Evolutionary conservation across 495 filamentous ascomycete species (phyloP).

Genomic region (Bacidia rubella): DNA sequence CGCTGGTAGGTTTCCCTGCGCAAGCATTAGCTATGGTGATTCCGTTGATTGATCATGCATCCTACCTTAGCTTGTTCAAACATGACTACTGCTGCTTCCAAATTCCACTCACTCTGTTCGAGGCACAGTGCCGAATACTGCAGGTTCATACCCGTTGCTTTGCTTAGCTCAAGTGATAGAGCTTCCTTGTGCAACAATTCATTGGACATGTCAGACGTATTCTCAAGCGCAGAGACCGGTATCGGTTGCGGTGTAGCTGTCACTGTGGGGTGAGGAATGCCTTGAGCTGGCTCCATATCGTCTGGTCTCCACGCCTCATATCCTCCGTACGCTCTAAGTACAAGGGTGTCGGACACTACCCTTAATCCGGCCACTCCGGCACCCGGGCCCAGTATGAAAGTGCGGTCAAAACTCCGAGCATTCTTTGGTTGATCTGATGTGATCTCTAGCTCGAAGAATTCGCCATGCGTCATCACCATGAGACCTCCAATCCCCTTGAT

Average conservation of each 20-base stretch:
- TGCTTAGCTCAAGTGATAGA: constrained; percentile 50
- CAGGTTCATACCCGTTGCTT: constrained; percentile 55
- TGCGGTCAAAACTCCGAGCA: constrained; percentile 70
- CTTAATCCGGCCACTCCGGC: constrained; percentile 47
- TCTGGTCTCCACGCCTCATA: constrained; percentile 41
- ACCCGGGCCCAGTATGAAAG: constrained; percentile 71
- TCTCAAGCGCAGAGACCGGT: constrained; percentile 5
- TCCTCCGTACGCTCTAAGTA: constrained; percentile 53
- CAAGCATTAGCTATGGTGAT: neutral
- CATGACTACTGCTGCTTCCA: constrained; percentile 49
- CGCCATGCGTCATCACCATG: constrained; percentile 65
- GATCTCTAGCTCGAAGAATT: constrained; percentile 63
- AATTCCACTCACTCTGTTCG: constrained; percentile 57
- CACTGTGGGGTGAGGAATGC: constrained; percentile 13
- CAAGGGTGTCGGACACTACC: constrained; percentile 69
- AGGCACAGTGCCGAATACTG: constrained; percentile 62
- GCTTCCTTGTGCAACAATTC: constrained; percentile 43
- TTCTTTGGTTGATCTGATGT: constrained; percentile 37
- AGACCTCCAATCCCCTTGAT: constrained; percentile 58
- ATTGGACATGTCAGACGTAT: constrained; percentile 28
- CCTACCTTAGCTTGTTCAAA: constrained; percentile 36
- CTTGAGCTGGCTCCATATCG: constrained; percentile 15
- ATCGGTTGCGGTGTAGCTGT: constrained; percentile 6
- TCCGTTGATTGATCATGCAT: neutral
- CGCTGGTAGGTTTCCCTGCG: neutral